These are phyloP conservation scores for Stromatinia cepivora DNA, from an alignment of 2,329 filamentous ascomycete genomes.

Conservation along the genomic window DNA sequence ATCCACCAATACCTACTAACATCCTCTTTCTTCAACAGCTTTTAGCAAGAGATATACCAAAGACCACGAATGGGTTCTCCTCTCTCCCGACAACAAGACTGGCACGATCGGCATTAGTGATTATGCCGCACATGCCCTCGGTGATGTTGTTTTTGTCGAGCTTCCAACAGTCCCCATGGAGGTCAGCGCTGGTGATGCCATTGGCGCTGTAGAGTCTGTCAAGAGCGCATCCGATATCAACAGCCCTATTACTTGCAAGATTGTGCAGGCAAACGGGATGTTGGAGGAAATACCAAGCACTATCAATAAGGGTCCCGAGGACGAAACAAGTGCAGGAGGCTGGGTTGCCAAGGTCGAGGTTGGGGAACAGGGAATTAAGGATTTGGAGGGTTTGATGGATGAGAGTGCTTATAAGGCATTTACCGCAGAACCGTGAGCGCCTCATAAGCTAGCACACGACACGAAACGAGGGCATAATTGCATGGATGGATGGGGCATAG, in stretches of 20 bases:
- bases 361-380: slow-evolving; percentile 60
- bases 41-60: slow-evolving; percentile 79
- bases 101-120: slow-evolving; percentile 82
- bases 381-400: slow-evolving; percentile 77
- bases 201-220: slow-evolving; percentile 96
- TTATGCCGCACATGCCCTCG: slow-evolving; percentile 89
- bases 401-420: slow-evolving; percentile 75
- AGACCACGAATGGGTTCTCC: slow-evolving; percentile 97
- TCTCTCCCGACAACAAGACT: slow-evolving; percentile 77
- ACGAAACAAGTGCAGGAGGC: slow-evolving; percentile 68
- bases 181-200: slow-evolving; percentile 74
- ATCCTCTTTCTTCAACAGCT: background rate
- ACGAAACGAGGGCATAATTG: slow-evolving; percentile 2
- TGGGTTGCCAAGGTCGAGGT: slow-evolving; percentile 93
- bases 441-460: background rate
- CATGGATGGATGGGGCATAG: slow-evolving; percentile 18
- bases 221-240: slow-evolving; percentile 99
- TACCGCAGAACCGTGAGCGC: slow-evolving; percentile 45
- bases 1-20: slow-evolving; percentile 9
- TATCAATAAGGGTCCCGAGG: slow-evolving; percentile 90
- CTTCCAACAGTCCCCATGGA: slow-evolving; percentile 72
- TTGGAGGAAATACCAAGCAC: slow-evolving; percentile 83
- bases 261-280: slow-evolving; percentile 69
- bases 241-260: slow-evolving; percentile 76
- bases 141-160: slow-evolving; percentile 97